Conservation (phyloP, 148 eudicot species). For the Camellia lanceoleosa region DNA sequence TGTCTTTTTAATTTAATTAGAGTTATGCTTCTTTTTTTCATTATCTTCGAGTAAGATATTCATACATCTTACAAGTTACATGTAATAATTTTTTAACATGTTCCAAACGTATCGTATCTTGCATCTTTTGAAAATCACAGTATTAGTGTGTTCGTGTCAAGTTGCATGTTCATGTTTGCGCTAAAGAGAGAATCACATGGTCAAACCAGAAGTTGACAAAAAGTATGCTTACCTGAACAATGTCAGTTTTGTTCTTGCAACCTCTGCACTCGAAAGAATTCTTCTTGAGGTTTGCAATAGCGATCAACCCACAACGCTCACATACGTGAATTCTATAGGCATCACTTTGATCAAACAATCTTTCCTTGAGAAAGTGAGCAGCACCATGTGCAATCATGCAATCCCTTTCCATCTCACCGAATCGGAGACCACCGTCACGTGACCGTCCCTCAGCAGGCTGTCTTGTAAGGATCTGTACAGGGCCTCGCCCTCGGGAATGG, state of each 20-base stretch:
- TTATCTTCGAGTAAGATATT: too few species aligned
- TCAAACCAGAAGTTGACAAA: not conserved
- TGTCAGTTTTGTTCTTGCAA: slow-evolving; percentile 93
- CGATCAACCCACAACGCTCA: slow-evolving; percentile 87
- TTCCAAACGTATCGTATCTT: too few species aligned
- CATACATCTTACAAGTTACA: too few species aligned
- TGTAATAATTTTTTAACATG: too few species aligned
- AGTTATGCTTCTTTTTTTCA: too few species aligned
- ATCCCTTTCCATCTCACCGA: slow-evolving; percentile 98
- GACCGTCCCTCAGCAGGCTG: slow-evolving; percentile 99
- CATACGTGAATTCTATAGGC: slow-evolving; percentile 94
- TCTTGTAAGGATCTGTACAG: slow-evolving; percentile 90
- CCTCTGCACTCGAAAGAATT: slow-evolving; percentile 95
- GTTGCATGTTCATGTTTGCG: not conserved
- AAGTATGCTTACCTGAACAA: slow-evolving; percentile 67
- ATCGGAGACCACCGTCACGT: slow-evolving; percentile 95
- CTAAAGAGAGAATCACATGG: not conserved
- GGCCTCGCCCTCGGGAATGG: slow-evolving; percentile 98
- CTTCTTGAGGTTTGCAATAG: slow-evolving; percentile 91
- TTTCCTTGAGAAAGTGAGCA: slow-evolving; percentile 90
- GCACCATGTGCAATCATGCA: slow-evolving; percentile 99
- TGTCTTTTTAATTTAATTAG: too few species aligned
- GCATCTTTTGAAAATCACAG: too few species aligned
- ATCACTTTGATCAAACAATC: slow-evolving; percentile 97
- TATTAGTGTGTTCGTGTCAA: too few species aligned